Percentiles rank a stretch among this genome's conserved stretches.
These are phyloP conservation scores for Protomyces arabidopsidicola DNA, from an alignment of 1,139 yeast genomes.

Conservation along the genomic window DNA sequence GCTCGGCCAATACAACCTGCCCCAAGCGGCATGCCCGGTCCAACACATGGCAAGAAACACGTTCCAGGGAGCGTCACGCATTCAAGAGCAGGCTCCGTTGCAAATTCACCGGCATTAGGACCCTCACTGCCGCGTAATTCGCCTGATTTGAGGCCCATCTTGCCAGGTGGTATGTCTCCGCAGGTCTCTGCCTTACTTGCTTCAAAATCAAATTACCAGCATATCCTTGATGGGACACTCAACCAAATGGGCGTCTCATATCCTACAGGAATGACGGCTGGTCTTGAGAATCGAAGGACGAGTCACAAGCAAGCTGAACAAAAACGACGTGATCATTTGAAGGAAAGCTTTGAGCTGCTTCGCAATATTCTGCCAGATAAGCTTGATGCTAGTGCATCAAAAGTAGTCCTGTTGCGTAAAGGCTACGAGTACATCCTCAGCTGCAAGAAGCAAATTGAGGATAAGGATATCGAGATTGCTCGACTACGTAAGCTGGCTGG, in stretches of 20 bases:
- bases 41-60: not conserved
- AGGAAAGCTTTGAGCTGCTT: conserved; percentile 36
- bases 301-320: conserved; percentile 94
- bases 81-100: conserved; percentile 1
- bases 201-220: conserved; percentile 45
- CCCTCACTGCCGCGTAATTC: conserved; percentile 30
- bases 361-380: conserved; percentile 20
- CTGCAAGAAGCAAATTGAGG: not conserved
- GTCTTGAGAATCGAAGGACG: conserved; percentile 48
- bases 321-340: conserved; percentile 89
- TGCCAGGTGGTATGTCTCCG: conserved; percentile 32
- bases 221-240: conserved; percentile 46
- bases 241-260: conserved; percentile 43
- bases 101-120: conserved; percentile 23
- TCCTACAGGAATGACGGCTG: conserved; percentile 43
- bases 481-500: conserved; percentile 1
- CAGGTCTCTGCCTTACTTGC: conserved; percentile 41
- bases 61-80: conserved; percentile 1
- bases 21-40: not conserved
- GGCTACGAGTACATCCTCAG: conserved; percentile 18
- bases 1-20: not conserved
- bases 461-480: conserved; percentile 10
- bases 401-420: conserved; percentile 16
- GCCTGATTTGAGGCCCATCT: conserved; percentile 34
- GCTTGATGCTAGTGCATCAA: conserved; percentile 16